Conservation (phyloP, 768 basidiomycete species). For the Pulveroboletus sp. region DNA sequence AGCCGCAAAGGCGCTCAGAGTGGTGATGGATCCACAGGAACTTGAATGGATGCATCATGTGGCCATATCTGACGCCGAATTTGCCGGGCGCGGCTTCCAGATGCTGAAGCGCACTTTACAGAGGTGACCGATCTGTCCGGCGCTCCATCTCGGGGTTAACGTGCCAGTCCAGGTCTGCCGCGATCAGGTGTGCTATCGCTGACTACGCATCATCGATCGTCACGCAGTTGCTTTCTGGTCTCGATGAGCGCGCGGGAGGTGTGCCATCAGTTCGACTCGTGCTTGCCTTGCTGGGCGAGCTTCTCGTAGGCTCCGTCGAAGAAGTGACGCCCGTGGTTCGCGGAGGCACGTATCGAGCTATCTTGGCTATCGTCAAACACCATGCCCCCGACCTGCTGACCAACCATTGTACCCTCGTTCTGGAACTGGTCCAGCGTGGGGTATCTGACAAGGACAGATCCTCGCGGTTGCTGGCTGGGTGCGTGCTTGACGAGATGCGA, state of each 20-base stretch:
- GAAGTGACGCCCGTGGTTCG: constrained; percentile 50
- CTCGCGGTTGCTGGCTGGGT: constrained; percentile 71
- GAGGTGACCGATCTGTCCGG: constrained; percentile 29
- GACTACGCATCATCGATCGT: constrained; percentile 19
- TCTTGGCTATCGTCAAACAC: constrained; percentile 44
- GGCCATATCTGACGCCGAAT: constrained; percentile 38
- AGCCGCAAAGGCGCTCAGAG: constrained; percentile 31
- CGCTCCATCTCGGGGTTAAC: constrained; percentile 8
- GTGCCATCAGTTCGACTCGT: constrained; percentile 29
- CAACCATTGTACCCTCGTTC: constrained; percentile 29
- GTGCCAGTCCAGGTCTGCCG: constrained; percentile 11
- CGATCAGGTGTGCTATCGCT: constrained; percentile 19
- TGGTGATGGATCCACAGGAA: constrained; percentile 44
- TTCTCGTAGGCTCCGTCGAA: constrained; percentile 44
- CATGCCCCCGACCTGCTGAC: constrained; percentile 31
- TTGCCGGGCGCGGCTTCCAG: constrained; percentile 43
- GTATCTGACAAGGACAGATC: constrained; percentile 54
- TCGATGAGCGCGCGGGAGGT: neutral
- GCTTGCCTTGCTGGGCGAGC: constrained; percentile 33
- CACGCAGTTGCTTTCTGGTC: constrained; percentile 7
- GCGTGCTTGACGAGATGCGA: constrained; percentile 18
- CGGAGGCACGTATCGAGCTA: constrained; percentile 39
- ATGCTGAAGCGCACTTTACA: constrained; percentile 43
- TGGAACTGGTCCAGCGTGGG: constrained; percentile 45
- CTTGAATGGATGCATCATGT: constrained; percentile 57